A percentile compares a stretch with the other conserved stretches of the same genome.
These are phyloP conservation scores for Candida sithepensis DNA, from an alignment of 805 yeast species.

Conservation along the genomic window DNA sequence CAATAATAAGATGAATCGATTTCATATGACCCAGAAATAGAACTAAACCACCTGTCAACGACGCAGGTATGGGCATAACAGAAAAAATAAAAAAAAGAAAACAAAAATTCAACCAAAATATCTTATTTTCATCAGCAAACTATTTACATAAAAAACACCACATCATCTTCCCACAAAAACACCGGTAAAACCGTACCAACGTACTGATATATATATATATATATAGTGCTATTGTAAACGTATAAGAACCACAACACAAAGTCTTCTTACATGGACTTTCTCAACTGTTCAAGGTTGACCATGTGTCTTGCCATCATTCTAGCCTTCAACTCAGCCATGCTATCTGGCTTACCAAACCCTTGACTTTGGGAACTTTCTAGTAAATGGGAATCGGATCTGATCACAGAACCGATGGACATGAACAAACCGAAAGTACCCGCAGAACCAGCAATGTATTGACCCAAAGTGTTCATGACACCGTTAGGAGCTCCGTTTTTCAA, in stretches of 20 bases:
- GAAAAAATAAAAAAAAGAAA: no score
- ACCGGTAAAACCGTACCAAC: neutral
- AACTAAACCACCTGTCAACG: neutral
- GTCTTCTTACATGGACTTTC: slow-evolving; percentile 6
- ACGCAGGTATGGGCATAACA: neutral
- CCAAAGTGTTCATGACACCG: slow-evolving; percentile 93
- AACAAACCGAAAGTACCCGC: slow-evolving; percentile 96
- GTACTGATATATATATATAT: neutral
- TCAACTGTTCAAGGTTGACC: slow-evolving; percentile 28
- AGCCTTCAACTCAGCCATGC: slow-evolving; percentile 37
- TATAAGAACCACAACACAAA: no score
- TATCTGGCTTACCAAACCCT: slow-evolving; percentile 23
- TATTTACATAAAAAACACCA: neutral
- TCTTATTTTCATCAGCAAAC: neutral
- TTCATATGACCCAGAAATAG: no score
- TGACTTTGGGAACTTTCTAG: slow-evolving; percentile 7
- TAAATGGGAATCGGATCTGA: slow-evolving; percentile 61
- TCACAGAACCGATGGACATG: slow-evolving; percentile 94
- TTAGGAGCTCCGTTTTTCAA: slow-evolving; percentile 95
- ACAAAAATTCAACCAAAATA: no score
- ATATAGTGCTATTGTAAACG: neutral
- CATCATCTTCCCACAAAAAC: neutral
- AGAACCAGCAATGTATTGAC: slow-evolving; percentile 94
- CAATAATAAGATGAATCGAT: neutral
- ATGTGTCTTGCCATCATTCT: slow-evolving; percentile 40